Conservation (phyloP, 441 rosid species). For the Croton setiger region DNA sequence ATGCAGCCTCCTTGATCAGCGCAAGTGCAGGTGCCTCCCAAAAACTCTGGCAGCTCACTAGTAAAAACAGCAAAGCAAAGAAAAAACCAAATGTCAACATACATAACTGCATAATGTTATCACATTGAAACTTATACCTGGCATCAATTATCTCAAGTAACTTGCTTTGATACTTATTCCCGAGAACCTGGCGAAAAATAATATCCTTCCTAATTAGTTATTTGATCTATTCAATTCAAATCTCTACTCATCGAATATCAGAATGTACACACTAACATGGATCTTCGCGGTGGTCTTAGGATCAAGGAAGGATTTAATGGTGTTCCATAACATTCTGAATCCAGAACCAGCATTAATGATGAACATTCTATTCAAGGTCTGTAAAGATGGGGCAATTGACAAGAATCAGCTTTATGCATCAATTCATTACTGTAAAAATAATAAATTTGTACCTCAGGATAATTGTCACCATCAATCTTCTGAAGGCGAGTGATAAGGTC, state of each 20-base stretch:
- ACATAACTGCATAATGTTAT: not conserved
- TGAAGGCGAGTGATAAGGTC: constrained; percentile 77
- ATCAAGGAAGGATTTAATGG: constrained; percentile 86
- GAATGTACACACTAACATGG: constrained; percentile 46
- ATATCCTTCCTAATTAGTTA: constrained; percentile 17
- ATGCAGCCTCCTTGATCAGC: constrained; percentile 84
- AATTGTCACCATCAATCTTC: constrained; percentile 82
- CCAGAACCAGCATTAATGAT: constrained; percentile 96
- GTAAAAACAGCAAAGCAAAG: not conserved
- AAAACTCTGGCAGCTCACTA: constrained; percentile 93
- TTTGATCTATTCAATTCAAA: not conserved
- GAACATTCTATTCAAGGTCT: constrained; percentile 93
- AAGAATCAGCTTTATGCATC: not conserved
- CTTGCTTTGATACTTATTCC: constrained; percentile 84
- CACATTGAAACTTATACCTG: constrained; percentile 32
- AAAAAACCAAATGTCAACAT: not conserved
- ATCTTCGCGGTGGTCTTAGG: constrained; percentile 92
- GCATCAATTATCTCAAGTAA: constrained; percentile 85
- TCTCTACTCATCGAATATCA: constrained; percentile 10
- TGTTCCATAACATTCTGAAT: constrained; percentile 92
- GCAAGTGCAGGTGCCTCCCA: constrained; percentile 94
- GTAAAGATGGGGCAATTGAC: constrained; percentile 23
- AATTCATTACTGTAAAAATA: not conserved
- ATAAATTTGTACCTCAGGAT: constrained; percentile 61
- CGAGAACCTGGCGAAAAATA: constrained; percentile 58